Base-by-base conservation (phyloP, 345 rosid species). In the Eucalyptus pauciflora region DNA sequence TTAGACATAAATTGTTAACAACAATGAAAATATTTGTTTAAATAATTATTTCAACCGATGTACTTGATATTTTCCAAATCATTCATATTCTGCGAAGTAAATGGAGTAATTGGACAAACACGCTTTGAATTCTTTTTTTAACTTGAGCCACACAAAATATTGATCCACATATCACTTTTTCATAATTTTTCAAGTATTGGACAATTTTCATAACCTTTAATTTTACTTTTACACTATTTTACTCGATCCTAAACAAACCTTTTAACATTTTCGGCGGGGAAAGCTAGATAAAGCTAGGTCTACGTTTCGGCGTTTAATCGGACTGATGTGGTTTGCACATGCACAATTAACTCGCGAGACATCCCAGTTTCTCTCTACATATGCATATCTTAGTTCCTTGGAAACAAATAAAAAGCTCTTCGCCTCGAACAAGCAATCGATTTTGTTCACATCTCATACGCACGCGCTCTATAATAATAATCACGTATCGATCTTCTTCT, bases 41-140 rank as follows among this genome's bases (percentile, higher is more conserved):
- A 56, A 9, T 10, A 56, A 10, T 56, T 56, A 56, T 56, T 56
- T 56, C 12, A 56, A 56, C 1, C 2, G 1, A 56, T 10, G 1
- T 24, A 24, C 24, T 13, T 0, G 3, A 22, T 56, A 0, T 56
- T 56, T 56, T 56, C 3, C 13, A 56, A 56, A 56, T 56, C 3
- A 56, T 56, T 56, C 6, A 56, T 24, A 9, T 20, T 52, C 1
- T 0, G 0, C 5, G 0, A 0, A 20, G 8, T 0, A 52, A 52
- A 52, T 56, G 6, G 6, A 56, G 6, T 56, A 13, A 27, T 62
- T 29, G 16, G 8, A 62, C 33, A 13, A 27, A 62, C 1, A 1
- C 8, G 4, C 16, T 27, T 24, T 56, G 1, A 22, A 0, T 56
- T 4, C 6, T 10, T 52, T 52, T 52, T 20, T 8, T 33, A 52